Conservation (phyloP, 2,329 filamentous ascomycete species). For the Keithomyces neogunnii region DNA sequence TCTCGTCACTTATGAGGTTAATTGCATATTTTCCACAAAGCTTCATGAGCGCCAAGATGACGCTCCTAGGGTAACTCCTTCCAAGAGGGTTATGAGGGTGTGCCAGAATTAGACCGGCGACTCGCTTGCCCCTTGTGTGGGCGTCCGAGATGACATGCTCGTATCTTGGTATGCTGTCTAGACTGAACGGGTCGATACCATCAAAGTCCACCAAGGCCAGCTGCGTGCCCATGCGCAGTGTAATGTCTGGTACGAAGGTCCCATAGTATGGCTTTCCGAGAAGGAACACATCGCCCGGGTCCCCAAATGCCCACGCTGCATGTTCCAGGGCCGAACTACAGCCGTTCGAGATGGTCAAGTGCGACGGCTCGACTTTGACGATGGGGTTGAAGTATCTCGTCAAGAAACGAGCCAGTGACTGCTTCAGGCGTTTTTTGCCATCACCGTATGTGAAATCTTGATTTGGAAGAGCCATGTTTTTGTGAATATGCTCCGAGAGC, state of each 20-base stretch:
- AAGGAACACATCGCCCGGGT: constrained; percentile 31
- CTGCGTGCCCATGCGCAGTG: constrained; percentile 29
- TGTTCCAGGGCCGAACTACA: constrained; percentile 33
- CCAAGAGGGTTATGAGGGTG: constrained; percentile 45
- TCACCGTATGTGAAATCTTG: constrained; percentile 32
- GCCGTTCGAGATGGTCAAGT: constrained; percentile 30
- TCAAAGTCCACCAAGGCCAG: constrained; percentile 36
- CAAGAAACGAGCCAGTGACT: constrained; percentile 26
- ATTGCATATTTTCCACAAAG: constrained; percentile 35
- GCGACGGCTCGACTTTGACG: constrained; percentile 19
- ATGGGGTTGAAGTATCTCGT: constrained; percentile 23
- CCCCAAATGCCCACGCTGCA: constrained; percentile 27
- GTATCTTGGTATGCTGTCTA: constrained; percentile 32
- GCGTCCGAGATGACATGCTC: constrained; percentile 32
- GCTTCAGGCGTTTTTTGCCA: constrained; percentile 25
- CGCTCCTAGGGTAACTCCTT: constrained; percentile 32
- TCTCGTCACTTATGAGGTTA: constrained; percentile 43
- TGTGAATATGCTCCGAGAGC: constrained; percentile 32
- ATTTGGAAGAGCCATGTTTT: constrained; percentile 23
- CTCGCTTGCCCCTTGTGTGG: constrained; percentile 27
- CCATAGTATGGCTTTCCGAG: constrained; percentile 39
- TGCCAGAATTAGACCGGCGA: constrained; percentile 41
- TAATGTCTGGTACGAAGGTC: constrained; percentile 37
- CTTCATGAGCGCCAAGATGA: constrained; percentile 31
- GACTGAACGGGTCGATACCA: constrained; percentile 32